Evolutionary conservation across 2,329 filamentous ascomycete genomes (phyloP).

Genomic region (Pseudogymnoascus sp.): DNA sequence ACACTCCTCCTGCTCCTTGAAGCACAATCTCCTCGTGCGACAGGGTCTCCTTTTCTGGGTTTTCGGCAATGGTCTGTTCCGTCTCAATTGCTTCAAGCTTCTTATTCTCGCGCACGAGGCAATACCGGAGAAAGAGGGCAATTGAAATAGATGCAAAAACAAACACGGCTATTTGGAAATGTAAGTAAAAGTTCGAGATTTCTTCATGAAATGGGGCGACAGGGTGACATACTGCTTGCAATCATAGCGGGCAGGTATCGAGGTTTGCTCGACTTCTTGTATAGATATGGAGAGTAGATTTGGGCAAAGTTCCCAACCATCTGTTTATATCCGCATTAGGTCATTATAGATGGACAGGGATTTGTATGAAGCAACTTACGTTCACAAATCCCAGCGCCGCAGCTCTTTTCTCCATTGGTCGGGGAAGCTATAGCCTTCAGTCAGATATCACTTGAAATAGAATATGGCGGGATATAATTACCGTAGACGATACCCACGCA

Average conservation of each 20-base stretch:
- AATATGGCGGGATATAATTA: not conserved
- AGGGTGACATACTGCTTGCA: constrained; percentile 4
- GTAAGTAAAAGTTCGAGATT: not conserved
- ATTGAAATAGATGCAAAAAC: constrained; percentile 13
- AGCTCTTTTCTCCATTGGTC: constrained; percentile 20
- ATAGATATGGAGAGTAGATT: constrained; percentile 9
- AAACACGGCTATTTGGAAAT: constrained; percentile 7
- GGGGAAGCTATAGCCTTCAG: constrained; percentile 10
- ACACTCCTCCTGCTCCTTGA: not conserved
- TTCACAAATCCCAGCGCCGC: constrained; percentile 21
- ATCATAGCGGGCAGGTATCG: constrained; percentile 17
- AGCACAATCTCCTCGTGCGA: constrained; percentile 13
- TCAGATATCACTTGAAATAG: not conserved
- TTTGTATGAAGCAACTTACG: not conserved
- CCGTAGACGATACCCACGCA: constrained; percentile 19
- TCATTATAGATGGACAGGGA: not conserved
- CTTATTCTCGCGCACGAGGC: constrained; percentile 13
- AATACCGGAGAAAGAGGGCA: constrained; percentile 13
- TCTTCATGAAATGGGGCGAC: not conserved
- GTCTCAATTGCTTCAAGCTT: constrained; percentile 14
- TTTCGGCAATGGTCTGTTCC: not conserved
- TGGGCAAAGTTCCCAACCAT: constrained; percentile 17
- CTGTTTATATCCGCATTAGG: not conserved
- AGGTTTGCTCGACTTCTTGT: not conserved
- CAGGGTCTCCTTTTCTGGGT: not conserved